These are phyloP conservation scores for Leucoagaricus sp. DNA, from an alignment of 1,284 basidiomycete species.

Conservation along the genomic window DNA sequence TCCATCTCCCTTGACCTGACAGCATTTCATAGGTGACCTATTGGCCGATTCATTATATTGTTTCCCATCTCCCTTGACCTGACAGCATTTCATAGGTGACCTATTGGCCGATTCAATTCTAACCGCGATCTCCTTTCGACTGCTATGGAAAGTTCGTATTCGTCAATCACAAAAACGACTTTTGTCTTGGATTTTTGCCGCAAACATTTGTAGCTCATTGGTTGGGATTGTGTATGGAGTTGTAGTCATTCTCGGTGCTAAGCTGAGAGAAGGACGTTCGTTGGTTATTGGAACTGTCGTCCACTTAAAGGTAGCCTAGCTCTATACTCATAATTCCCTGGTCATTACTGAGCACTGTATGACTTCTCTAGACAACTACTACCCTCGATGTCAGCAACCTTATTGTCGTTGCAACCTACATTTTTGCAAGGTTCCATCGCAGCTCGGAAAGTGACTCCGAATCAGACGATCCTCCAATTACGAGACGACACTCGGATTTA, in stretches of 20 bases:
- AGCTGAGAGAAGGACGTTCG: neutral
- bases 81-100: too few relatives aligned
- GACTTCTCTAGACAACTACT: neutral
- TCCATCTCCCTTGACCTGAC: too few relatives aligned
- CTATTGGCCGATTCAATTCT: neutral
- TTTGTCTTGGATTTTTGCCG: slow-evolving; percentile 3
- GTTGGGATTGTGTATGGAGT: slow-evolving; percentile 3
- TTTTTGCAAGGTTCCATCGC: neutral
- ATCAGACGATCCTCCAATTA: neutral
- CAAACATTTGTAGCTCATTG: slow-evolving; percentile 7
- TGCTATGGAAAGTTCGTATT: slow-evolving; percentile 9
- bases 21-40: slow-evolving; percentile 9
- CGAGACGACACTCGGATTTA: neutral
- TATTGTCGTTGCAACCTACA: slow-evolving; percentile 4
- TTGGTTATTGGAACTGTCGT: neutral
- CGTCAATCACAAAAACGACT: slow-evolving; percentile 3
- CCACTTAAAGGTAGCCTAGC: slow-evolving; percentile 10
- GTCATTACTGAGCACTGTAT: neutral
- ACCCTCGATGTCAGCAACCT: slow-evolving; percentile 10
- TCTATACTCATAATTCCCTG: too few relatives aligned
- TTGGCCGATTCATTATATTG: neutral
- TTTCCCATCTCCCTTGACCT: too few relatives aligned
- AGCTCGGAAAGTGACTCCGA: neutral
- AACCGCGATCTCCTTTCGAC: slow-evolving; percentile 2
- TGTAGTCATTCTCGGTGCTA: neutral